Percentiles rank a stretch among this genome's conserved stretches.
Conservation (phyloP, 306 rosid species). For the Sechiopsis laciniata region DNA sequence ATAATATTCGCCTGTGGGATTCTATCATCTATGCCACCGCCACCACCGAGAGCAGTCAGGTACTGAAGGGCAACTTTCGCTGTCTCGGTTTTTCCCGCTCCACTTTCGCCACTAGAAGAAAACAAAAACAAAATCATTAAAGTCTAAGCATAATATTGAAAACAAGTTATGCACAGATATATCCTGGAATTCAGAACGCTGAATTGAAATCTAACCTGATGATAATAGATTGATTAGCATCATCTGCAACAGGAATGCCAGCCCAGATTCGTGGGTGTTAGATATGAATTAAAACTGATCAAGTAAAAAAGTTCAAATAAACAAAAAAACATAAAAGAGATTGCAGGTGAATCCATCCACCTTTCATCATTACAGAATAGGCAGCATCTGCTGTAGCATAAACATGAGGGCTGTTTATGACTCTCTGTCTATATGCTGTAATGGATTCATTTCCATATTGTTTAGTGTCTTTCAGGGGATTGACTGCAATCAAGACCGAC, state of each 20-base stretch:
- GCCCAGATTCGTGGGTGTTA: constrained; percentile 28
- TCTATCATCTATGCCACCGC: constrained; percentile 56
- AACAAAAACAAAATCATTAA: constrained; percentile 1
- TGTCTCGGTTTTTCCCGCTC: constrained; percentile 93
- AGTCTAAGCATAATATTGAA: background rate
- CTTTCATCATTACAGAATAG: constrained; percentile 77
- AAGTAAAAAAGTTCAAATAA: background rate
- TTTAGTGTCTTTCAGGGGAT: constrained; percentile 68
- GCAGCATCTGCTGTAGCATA: constrained; percentile 67
- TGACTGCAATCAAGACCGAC: constrained; percentile 74
- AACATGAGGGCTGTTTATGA: constrained; percentile 63
- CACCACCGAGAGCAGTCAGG: constrained; percentile 71
- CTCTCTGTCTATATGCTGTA: constrained; percentile 54
- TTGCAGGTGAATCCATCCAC: constrained; percentile 31
- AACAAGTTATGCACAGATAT: constrained; percentile 3
- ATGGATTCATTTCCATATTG: constrained; percentile 59
- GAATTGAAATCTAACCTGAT: constrained; percentile 57
- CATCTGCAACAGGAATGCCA: constrained; percentile 54
- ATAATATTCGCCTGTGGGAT: constrained; percentile 63
- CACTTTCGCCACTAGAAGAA: constrained; percentile 86
- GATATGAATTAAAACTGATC: constrained; percentile 21
- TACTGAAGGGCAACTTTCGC: constrained; percentile 85
- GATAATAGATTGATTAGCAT: constrained; percentile 78
- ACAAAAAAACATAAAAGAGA: background rate
- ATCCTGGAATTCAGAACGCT: background rate